Base-by-base conservation (phyloP, 805 yeast species). In the Jamesozyma rosinii region DNA sequence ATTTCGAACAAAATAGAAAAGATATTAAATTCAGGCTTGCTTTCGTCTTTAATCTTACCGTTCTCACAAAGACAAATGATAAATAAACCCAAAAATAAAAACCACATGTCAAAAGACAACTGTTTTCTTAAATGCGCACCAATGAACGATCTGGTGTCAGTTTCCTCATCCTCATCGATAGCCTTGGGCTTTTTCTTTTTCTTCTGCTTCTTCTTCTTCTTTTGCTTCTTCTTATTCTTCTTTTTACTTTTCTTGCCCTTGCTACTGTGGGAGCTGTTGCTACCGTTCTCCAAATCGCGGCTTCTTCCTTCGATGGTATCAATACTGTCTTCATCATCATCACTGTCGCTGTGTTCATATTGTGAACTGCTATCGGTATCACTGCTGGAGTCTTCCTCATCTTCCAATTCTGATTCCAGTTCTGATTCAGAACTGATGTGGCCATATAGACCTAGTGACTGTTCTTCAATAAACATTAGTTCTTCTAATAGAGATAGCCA, bases 381-480 rank as follows among this genome's bases (percentile, higher is more conserved):
- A 41, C 22, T 43, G 42, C 40, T 44, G 26, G 36, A 38, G 22
- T n/a, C 26, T 21, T 29, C 35, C 9, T 44, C 49, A 18, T 35
- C 55, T 4, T 51, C 57, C 3, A 44, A 44, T 4, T 51, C 57
- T 3, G 44, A 44, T 4, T 52, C 59, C 15, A 52, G 52, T n/a
- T 55, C 64, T 3, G 57, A 61, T 5, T 43, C 48, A 2, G 59
- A 59, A 8, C 63, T 63, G 10, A 45, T 37, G 19, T 47, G 50
- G n/a, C 66, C 72, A 57, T 85, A 89, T n/a, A 88, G 74, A n/a
- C 98, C 98, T 44, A 92, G 66, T 0, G 96, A 84, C 59, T 88
- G 97, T 57, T 92, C 98, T 61, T 92, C 99, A 66, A n/a, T 92
- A 92, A 43, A 92, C 99, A 61, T 92, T 92, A 17, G 98, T 92